Evolutionary conservation across 768 basidiomycete species (phyloP).

Genomic region (Macrocybe gigantea): DNA sequence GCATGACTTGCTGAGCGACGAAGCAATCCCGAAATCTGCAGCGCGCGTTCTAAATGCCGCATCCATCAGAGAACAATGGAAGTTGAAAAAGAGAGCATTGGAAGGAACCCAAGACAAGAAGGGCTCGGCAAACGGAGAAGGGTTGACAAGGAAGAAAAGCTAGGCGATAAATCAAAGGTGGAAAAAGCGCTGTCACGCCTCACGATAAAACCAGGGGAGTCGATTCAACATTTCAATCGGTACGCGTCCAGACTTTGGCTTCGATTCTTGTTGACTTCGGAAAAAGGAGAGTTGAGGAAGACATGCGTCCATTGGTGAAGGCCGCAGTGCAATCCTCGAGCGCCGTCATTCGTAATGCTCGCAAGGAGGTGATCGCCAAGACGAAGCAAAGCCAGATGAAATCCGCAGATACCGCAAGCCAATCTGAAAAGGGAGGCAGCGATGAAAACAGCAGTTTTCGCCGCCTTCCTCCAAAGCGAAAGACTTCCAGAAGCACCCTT

Average conservation of each 20-base stretch:
- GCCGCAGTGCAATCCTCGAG: slow-evolving; percentile 56
- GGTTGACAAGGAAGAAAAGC: slow-evolving; percentile 10
- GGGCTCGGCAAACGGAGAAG: slow-evolving; percentile 28
- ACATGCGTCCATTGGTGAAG: slow-evolving; percentile 60
- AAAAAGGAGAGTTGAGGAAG: slow-evolving; percentile 59
- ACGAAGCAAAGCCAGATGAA: slow-evolving; percentile 13
- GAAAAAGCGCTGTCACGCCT: slow-evolving; percentile 19
- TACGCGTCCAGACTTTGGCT: slow-evolving; percentile 22
- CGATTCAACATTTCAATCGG: slow-evolving; percentile 74
- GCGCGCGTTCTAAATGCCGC: slow-evolving; percentile 61
- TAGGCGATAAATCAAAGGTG: slow-evolving; percentile 13
- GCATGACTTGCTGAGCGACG: slow-evolving; percentile 36
- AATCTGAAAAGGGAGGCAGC: slow-evolving; percentile 9
- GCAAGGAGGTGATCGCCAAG: slow-evolving; percentile 26
- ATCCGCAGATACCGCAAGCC: slow-evolving; percentile 8
- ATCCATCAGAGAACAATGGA: slow-evolving; percentile 50
- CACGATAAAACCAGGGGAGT: slow-evolving; percentile 60
- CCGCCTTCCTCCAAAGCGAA: slow-evolving; percentile 19
- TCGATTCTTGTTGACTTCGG: neutral
- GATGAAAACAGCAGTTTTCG: slow-evolving; percentile 8
- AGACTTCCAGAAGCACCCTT: slow-evolving; percentile 45
- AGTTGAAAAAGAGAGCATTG: slow-evolving; percentile 37
- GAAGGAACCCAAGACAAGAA: slow-evolving; percentile 20
- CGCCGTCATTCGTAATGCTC: slow-evolving; percentile 38
- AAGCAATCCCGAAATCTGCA: slow-evolving; percentile 66